Evolutionary conservation across 108 stramenopile genomes (phyloP).

Genomic region (Hondaea fermentalgiana): DNA sequence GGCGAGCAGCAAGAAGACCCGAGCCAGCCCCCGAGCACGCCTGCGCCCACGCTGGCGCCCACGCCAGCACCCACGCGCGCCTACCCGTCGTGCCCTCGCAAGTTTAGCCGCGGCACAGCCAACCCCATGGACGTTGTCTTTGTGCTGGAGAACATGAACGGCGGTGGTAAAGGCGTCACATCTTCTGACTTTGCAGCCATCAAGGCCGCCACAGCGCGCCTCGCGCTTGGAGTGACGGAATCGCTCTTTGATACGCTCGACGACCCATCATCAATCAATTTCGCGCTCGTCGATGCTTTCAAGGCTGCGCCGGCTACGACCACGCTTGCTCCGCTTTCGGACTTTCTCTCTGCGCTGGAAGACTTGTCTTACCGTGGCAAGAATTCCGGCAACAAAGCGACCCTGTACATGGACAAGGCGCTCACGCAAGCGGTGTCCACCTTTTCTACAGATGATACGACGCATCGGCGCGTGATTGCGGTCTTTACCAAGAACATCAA

Average conservation of each 20-base stretch:
- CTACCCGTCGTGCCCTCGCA: neutral
- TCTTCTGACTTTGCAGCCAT: neutral
- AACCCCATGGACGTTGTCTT: neutral
- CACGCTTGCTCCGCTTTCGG: neutral
- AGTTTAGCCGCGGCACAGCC: neutral
- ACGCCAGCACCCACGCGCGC: neutral
- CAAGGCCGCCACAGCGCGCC: neutral
- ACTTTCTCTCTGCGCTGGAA: neutral
- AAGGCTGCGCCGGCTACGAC: no score
- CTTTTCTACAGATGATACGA: neutral
- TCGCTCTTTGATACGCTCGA: neutral
- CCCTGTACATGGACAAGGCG: neutral
- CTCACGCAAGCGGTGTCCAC: neutral
- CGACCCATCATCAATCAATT: neutral
- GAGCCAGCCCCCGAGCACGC: neutral
- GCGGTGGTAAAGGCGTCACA: neutral
- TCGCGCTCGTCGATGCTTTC: neutral
- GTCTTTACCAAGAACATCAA: neutral
- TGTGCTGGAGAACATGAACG: neutral
- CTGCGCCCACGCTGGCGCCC: neutral
- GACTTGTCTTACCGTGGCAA: neutral
- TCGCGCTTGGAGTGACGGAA: neutral
- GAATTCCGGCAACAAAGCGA: neutral
- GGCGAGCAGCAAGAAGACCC: neutral
- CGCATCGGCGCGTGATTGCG: neutral